A percentile compares a stretch with the other conserved stretches of the same genome.
Evolutionary conservation across 2,329 filamentous ascomycete species (phyloP).

Genomic region (Neofusicoccum ribis): DNA sequence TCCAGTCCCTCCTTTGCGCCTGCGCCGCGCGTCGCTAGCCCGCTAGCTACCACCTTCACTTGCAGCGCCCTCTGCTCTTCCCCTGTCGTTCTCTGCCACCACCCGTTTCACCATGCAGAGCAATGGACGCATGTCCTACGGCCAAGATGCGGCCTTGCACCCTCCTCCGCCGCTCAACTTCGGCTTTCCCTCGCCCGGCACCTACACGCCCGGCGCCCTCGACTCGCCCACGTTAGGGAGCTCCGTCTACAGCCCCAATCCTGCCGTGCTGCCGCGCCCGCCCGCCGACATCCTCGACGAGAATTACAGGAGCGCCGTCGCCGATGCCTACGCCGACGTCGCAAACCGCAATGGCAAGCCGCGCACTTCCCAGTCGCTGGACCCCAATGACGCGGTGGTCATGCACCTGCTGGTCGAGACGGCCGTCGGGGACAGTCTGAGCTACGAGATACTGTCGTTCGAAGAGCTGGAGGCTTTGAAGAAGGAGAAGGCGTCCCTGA

Average conservation of each 20-base stretch:
- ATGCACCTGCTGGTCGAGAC: constrained; percentile 93
- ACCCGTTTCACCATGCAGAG: constrained; percentile 28
- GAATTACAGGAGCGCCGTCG: constrained; percentile 29
- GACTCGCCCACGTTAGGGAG: constrained; percentile 21
- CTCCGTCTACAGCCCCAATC: constrained; percentile 15
- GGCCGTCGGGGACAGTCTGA: constrained; percentile 82
- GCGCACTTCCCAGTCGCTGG: constrained; percentile 33
- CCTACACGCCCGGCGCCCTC: constrained; percentile 34
- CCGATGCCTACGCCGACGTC: constrained; percentile 30
- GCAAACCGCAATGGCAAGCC: constrained; percentile 28
- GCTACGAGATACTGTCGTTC: constrained; percentile 82
- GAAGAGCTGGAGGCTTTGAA: constrained; percentile 92
- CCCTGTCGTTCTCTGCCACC: neutral
- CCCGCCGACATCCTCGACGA: constrained; percentile 35
- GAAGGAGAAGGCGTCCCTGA: constrained; percentile 74
- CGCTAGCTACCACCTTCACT: neutral
- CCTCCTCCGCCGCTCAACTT: constrained; percentile 15
- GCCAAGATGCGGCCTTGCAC: neutral
- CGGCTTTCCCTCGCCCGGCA: constrained; percentile 37
- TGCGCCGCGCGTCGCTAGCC: constrained; percentile 8
- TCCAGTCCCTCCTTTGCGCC: constrained; percentile 1
- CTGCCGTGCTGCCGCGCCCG: constrained; percentile 39
- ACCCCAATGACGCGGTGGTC: constrained; percentile 63
- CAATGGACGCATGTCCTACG: constrained; percentile 26
- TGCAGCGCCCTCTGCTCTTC: neutral